A percentile compares a stretch with the other conserved stretches of the same genome.
These are phyloP conservation scores for Penicillium sp. DNA, from an alignment of 2,329 filamentous ascomycete species.

Conservation along the genomic window DNA sequence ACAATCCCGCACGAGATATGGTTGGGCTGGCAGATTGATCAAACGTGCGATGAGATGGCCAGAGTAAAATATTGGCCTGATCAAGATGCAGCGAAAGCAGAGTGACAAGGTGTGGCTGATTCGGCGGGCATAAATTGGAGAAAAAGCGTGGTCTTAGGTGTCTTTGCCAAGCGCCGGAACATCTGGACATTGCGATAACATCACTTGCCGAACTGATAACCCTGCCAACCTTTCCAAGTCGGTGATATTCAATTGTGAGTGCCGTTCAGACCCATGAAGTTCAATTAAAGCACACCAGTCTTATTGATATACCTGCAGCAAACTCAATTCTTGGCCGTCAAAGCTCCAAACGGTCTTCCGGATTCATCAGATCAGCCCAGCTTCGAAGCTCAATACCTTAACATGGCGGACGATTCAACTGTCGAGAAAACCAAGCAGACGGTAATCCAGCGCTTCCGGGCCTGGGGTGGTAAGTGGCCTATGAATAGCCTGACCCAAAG, in stretches of 20 bases:
- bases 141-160: slow-evolving; percentile 24
- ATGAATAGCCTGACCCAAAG: not conserved
- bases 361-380: not conserved
- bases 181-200: slow-evolving; percentile 9
- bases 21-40: not conserved
- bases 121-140: slow-evolving; percentile 6
- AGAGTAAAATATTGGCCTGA: not conserved
- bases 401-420: slow-evolving; percentile 30
- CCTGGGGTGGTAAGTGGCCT: slow-evolving; percentile 44
- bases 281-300: not conserved
- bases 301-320: slow-evolving; percentile 2
- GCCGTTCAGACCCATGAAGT: not conserved
- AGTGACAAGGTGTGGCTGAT: slow-evolving; percentile 13
- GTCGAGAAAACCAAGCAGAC: slow-evolving; percentile 39
- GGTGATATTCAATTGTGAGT: not conserved
- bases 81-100: slow-evolving; percentile 4
- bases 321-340: not conserved
- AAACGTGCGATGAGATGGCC: not conserved
- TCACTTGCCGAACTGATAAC: not conserved
- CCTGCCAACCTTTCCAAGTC: not conserved
- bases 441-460: slow-evolving; percentile 37
- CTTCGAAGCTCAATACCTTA: not conserved
- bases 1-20: slow-evolving; percentile 6
- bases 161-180: slow-evolving; percentile 25
- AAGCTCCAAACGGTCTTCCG: not conserved